These are phyloP conservation scores for Boletus mariae DNA, from an alignment of 1,284 basidiomycete genomes.

Conservation along the genomic window DNA sequence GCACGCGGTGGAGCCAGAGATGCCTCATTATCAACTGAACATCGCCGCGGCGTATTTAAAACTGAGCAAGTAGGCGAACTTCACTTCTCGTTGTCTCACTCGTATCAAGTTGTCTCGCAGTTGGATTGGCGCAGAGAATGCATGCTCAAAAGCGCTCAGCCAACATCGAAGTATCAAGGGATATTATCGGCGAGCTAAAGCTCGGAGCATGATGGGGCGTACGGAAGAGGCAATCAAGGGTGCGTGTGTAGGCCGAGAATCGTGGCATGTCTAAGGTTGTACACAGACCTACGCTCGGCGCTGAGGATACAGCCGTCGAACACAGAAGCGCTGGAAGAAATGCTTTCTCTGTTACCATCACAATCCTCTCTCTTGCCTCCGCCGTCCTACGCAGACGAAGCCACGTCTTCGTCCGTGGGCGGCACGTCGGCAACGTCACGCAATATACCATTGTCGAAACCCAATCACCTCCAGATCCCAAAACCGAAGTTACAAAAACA, in stretches of 20 bases:
- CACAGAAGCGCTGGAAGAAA: conserved; percentile 49
- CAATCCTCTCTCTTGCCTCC: conserved; percentile 20
- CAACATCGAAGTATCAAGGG: conserved; percentile 67
- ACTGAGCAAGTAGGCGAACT: conserved; percentile 50
- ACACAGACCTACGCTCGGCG: conserved; percentile 54
- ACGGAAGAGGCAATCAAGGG: conserved; percentile 62
- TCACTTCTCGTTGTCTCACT: conserved; percentile 6
- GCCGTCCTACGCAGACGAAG: conserved; percentile 22
- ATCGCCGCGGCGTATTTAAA: conserved; percentile 68
- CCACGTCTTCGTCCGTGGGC: conserved; percentile 23
- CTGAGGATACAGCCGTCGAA: conserved; percentile 59
- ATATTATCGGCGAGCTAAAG: conserved; percentile 60
- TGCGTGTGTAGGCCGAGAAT: conserved; percentile 18
- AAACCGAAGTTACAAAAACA: conserved; percentile 40
- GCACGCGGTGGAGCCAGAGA: conserved; percentile 59
- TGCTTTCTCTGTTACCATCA: conserved; percentile 41
- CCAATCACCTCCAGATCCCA: conserved; percentile 26
- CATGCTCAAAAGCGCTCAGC: conserved; percentile 56
- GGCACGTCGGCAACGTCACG: conserved; percentile 15
- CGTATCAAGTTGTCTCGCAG: conserved; percentile 35
- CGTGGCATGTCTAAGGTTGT: neutral
- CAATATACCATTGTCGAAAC: conserved; percentile 16
- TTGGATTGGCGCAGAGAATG: conserved; percentile 65
- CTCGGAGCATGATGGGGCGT: conserved; percentile 54
- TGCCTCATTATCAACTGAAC: conserved; percentile 70